Conservation (phyloP, 2,329 filamentous ascomycete genomes). For the Colletotrichum sp. region DNA sequence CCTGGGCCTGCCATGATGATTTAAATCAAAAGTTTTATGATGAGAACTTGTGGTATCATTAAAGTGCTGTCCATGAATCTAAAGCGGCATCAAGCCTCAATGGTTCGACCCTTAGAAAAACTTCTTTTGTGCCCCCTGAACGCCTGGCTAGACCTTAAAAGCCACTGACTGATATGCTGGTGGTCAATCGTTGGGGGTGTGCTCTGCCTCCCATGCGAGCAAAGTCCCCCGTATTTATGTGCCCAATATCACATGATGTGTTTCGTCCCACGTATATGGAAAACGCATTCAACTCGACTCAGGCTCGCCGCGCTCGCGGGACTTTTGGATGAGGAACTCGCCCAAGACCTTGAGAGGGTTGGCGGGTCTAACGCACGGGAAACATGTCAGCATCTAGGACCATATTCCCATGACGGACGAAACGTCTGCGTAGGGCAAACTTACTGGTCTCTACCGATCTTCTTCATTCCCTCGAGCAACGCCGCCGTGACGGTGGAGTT, state of each 20-base stretch:
- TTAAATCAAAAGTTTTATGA: neutral
- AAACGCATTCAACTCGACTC: neutral
- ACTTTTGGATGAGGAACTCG: conserved; percentile 72
- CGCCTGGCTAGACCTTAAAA: neutral
- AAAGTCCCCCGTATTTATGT: neutral
- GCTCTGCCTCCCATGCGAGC: neutral
- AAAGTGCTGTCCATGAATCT: neutral
- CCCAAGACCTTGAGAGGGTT: conserved; percentile 73
- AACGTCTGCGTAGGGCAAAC: conserved; percentile 32
- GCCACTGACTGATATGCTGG: neutral
- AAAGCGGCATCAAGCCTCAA: neutral
- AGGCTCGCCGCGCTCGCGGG: conserved; percentile 29
- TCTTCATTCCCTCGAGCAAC: conserved; percentile 77
- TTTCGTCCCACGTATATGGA: neutral
- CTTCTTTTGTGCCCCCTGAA: conserved; percentile 10
- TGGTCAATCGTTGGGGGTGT: neutral
- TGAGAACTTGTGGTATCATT: conserved; percentile 5
- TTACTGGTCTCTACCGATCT: conserved; percentile 72
- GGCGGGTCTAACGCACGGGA: conserved; percentile 51
- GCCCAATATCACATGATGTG: neutral
- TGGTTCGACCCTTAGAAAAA: neutral
- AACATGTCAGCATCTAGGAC: neutral
- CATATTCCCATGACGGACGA: accelerated
- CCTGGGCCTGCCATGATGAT: neutral
- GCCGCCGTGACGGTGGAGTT: conserved; percentile 73